Evolutionary conservation across 805 yeast species (phyloP), one percentile per base, ranked within the genome.

Genomic region (Pichia deserticola): DNA sequence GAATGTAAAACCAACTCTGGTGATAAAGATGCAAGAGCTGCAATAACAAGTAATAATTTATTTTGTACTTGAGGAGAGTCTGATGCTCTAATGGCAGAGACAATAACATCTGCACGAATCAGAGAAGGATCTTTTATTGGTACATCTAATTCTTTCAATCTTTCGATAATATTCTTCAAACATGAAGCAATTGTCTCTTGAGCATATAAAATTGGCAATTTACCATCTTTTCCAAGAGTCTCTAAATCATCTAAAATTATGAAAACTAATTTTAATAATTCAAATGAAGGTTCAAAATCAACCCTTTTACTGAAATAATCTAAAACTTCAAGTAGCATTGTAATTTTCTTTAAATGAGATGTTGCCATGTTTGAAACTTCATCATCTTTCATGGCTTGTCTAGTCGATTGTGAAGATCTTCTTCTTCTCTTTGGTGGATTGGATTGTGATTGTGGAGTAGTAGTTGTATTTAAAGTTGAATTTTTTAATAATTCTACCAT

Each of bases 61-160:
- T 93, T 93, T 69, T 93, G 99, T 30, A 90, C 95, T 66, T 92
- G 98, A 3, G 97, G 98, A 32, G 96, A 87, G 41, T 81, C 77
- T 1, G 97, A 84, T 2, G 89, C 79, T 62, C 99, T 79, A 49
- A 93, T 90, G 20, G 96, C 86, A 42, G 92, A 84, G 30, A 93
- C 97, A 56, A 93, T 75, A 50, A 89, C 81, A 65, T 92, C 98
- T 3, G 96, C 92, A 65, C 98, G 77, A 39, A 90, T 74, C 8
- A 86, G 72, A 53, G 78, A 77, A 30, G 86, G 73, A 56, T 86
- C 89, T 25, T 62, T 60, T 15, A 81, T 64, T 52, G 68, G 64
- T 10, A 53, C 36, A n/a, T 55, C 49, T 9, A 57, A 36, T 7
- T 54, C 67, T 54, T 79, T 78, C 69, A 87, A 68, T 7, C 73